These are phyloP conservation scores for Pseudozyma pruni DNA, from an alignment of 1,284 basidiomycete species.

Conservation along the genomic window DNA sequence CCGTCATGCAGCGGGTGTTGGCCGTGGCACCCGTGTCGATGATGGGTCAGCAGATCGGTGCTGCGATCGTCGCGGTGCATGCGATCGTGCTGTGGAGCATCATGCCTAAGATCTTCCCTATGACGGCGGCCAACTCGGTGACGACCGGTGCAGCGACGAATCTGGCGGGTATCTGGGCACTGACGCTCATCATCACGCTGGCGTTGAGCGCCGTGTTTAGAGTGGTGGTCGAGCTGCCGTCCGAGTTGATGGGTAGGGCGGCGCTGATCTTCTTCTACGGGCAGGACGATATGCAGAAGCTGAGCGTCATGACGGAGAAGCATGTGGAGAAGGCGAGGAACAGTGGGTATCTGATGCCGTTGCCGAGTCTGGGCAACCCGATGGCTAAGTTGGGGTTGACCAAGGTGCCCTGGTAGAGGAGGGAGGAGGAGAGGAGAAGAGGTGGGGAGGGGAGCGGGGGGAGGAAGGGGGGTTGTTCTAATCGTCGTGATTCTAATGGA, in stretches of 20 bases:
- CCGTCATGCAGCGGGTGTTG: conserved; percentile 15
- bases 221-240: conserved; percentile 35
- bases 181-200: conserved; percentile 35
- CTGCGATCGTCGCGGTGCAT: conserved; percentile 36
- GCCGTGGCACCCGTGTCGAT: conserved; percentile 25
- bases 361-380: conserved; percentile 44
- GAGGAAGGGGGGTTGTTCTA: too few species aligned
- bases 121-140: conserved; percentile 15
- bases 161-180: conserved; percentile 42
- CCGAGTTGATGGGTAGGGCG: conserved; percentile 39
- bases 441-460: too few species aligned
- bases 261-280: conserved; percentile 46
- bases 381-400: conserved; percentile 46
- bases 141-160: conserved; percentile 29
- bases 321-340: conserved; percentile 36
- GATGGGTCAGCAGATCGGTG: conserved; percentile 44
- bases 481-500: conserved; percentile 1
- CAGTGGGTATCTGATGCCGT: conserved; percentile 31
- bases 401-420: conserved; percentile 30
- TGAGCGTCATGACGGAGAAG: conserved; percentile 11
- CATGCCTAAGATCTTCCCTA: conserved; percentile 45
- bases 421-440: too few species aligned
- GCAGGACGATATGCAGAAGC: conserved; percentile 40
- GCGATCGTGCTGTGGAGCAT: conserved; percentile 41
- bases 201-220: conserved; percentile 31